Percentiles rank a stretch among this genome's conserved stretches.
Conservation (phyloP, 768 basidiomycete species). For the Russula lepida region DNA sequence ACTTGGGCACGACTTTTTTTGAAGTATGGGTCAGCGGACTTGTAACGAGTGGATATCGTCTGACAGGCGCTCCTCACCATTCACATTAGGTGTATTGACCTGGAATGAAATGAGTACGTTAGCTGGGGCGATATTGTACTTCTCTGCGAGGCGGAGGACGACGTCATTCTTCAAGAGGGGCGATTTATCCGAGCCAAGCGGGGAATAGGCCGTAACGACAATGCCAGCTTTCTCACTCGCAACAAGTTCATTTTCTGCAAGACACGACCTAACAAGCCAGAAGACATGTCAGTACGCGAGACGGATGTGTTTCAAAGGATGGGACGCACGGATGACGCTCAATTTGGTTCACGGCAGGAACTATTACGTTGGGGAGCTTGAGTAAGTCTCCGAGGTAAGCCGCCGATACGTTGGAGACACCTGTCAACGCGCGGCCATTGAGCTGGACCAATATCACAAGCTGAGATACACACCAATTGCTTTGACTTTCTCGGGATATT, state of each 20-base stretch:
- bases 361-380: constrained; percentile 37
- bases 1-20: constrained; percentile 60
- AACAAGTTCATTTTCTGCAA: constrained; percentile 55
- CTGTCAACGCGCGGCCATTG: constrained; percentile 24
- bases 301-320: too few relatives aligned
- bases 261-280: constrained; percentile 40
- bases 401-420: constrained; percentile 66
- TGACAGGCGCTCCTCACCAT: constrained; percentile 29
- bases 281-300: neutral
- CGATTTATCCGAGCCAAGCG: constrained; percentile 63
- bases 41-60: constrained; percentile 18
- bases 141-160: constrained; percentile 54
- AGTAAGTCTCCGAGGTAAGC: constrained; percentile 55
- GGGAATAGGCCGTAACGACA: constrained; percentile 68
- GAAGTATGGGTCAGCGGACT: neutral
- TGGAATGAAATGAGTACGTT: constrained; percentile 67
- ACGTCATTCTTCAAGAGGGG: constrained; percentile 55
- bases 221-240: constrained; percentile 60
- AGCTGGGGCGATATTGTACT: constrained; percentile 50
- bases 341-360: constrained; percentile 76
- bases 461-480: constrained; percentile 49
- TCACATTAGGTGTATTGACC: constrained; percentile 54
- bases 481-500: constrained; percentile 61
- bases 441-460: neutral
- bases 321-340: constrained; percentile 58